Conservation (phyloP, 768 basidiomycete genomes). For the Podaxis carcinomalis region DNA sequence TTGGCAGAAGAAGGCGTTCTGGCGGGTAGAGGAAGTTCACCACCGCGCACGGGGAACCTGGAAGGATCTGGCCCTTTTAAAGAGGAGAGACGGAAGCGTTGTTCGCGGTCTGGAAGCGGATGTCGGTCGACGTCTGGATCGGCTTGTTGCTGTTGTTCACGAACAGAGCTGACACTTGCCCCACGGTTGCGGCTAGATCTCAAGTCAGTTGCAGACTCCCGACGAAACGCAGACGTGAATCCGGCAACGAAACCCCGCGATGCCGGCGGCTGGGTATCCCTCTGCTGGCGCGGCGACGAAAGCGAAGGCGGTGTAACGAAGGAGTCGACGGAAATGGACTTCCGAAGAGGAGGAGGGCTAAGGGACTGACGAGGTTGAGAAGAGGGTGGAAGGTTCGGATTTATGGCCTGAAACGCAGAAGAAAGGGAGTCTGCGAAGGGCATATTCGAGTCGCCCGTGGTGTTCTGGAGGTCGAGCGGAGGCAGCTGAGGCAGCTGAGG, state of each 20-base stretch:
- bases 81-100: slow-evolving; percentile 46
- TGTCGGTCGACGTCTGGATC: slow-evolving; percentile 56
- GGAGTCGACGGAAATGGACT: slow-evolving; percentile 77
- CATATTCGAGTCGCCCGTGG: slow-evolving; percentile 19
- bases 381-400: slow-evolving; percentile 19
- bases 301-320: slow-evolving; percentile 38
- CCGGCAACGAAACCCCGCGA: slow-evolving; percentile 9
- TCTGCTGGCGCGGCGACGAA: background rate
- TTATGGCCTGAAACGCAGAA: slow-evolving; percentile 38
- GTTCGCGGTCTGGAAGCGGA: slow-evolving; percentile 29
- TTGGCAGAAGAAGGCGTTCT: slow-evolving; percentile 28
- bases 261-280: background rate
- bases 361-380: slow-evolving; percentile 20
- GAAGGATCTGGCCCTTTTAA: slow-evolving; percentile 41
- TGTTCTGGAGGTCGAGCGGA: slow-evolving; percentile 21
- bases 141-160: slow-evolving; percentile 31
- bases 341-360: slow-evolving; percentile 47
- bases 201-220: slow-evolving; percentile 17
- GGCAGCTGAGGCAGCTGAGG: slow-evolving; percentile 19
- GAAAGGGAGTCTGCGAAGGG: slow-evolving; percentile 39
- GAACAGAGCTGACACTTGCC: slow-evolving; percentile 47
- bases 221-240: slow-evolving; percentile 5
- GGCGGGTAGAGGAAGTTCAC: slow-evolving; percentile 60
- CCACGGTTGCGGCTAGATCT: slow-evolving; percentile 48
- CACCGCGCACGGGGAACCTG: slow-evolving; percentile 43